Evolutionary conservation across 305 asterid species (phyloP).

Genomic region (Vinca major): DNA sequence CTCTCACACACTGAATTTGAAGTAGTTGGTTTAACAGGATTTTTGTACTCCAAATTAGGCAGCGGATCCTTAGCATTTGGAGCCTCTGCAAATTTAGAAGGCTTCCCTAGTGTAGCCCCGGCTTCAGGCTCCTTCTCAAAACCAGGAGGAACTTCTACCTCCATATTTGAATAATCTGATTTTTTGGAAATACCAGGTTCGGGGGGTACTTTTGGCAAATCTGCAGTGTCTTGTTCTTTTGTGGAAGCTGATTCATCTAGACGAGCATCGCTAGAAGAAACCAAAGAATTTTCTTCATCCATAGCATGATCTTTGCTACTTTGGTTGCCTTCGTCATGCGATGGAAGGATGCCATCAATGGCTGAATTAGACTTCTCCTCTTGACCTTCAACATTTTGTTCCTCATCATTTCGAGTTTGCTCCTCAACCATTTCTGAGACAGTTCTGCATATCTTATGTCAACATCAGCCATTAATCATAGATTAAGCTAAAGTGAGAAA

Average conservation of each 20-base stretch:
- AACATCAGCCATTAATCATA: slow-evolving; percentile 20
- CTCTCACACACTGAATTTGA: slow-evolving; percentile 34
- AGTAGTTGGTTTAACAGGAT: slow-evolving; percentile 26
- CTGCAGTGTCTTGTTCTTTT: slow-evolving; percentile 36
- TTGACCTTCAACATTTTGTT: slow-evolving; percentile 31
- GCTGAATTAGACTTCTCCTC: slow-evolving; percentile 34
- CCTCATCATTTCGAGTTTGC: slow-evolving; percentile 34
- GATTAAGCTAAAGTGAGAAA: slow-evolving; percentile 13
- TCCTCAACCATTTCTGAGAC: slow-evolving; percentile 33
- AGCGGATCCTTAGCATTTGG: slow-evolving; percentile 44
- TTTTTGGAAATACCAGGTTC: slow-evolving; percentile 31
- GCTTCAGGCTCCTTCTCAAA: slow-evolving; percentile 46
- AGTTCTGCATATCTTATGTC: slow-evolving; percentile 43
- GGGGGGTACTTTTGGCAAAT: slow-evolving; percentile 31
- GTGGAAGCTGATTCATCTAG: slow-evolving; percentile 30
- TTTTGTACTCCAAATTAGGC: slow-evolving; percentile 39
- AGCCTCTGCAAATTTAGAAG: slow-evolving; percentile 35
- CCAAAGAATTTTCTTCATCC: slow-evolving; percentile 31
- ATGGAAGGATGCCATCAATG: slow-evolving; percentile 20
- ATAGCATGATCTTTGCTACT: slow-evolving; percentile 32
- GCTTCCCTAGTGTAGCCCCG: slow-evolving; percentile 28
- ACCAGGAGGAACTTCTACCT: slow-evolving; percentile 40
- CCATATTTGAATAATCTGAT: slow-evolving; percentile 32
- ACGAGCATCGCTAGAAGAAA: slow-evolving; percentile 26
- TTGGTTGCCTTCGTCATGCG: slow-evolving; percentile 27